Base-by-base conservation (phyloP, 2,329 filamentous ascomycete genomes). In the Colletotrichum horii region DNA sequence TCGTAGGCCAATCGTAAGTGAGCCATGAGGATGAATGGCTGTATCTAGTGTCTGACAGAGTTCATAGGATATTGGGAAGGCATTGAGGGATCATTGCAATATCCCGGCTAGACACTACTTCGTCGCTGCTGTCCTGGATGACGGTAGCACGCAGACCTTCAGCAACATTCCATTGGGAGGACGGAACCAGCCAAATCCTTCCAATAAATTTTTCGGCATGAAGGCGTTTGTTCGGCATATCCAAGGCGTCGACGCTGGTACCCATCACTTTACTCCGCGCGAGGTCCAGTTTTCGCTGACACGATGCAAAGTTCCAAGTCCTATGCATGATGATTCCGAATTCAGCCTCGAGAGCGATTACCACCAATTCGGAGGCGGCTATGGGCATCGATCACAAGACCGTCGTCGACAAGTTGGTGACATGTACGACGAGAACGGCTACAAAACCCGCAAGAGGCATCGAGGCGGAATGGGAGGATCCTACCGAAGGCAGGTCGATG, bases 31-130 rank as follows among this genome's bases (percentile, higher is more conserved):
- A 34, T 22, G 26, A n/a, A 14, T 28, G 4, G 14, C 11, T 19
- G 32, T 30, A 16, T 28, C 28, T n/a, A 48, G 15, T n/a, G 6
- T 43, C 56, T 66, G 12, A 69, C 74, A 32, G n/a, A 11, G 5
- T 32, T 52, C 34, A 28, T 74, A 90, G 88, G 83, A 88, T 79
- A 89, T 92, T 38, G 87, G 87, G 38, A 85, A 87, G 76, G 89
- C 88, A 30, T 82, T 92, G 14, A 84, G 87, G 19, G 87, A 89
- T 65, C 84, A 89, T 55, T 91, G 89, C 77, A 85, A 86, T 48
- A 89, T 92, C 61, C 85, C 88, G 3, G 87, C 86, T 14, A 85
- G 87, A 67, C 84, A 84, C 75, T 92, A 88, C 79, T 91, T 92
- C 77, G 84, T 92, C 38, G 89, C 87, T 14, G 87, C 86, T 3